phyloP scores from a whole-genome alignment of 257 asterid species.

The Solanum medicagineum region DNA sequence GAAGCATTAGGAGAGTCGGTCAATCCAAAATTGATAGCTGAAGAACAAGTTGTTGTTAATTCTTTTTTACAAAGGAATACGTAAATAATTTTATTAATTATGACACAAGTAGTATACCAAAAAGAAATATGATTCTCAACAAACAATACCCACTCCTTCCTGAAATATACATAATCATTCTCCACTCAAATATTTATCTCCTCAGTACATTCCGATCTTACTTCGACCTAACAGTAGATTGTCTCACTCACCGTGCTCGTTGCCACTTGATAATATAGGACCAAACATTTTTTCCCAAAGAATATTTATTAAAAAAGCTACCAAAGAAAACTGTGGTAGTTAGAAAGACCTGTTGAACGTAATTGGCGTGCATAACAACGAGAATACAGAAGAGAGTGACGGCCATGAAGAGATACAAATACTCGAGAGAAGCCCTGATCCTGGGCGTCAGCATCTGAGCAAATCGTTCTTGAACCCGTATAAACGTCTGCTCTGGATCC shows the following conservation, averaged over 20 bases:
- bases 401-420: slow-evolving; percentile 68
- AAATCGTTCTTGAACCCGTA: slow-evolving; percentile 92
- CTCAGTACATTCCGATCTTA: background rate
- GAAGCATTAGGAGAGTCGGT: background rate
- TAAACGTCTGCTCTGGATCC: slow-evolving; percentile 99
- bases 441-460: slow-evolving; percentile 78
- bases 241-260: background rate
- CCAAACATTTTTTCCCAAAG: background rate
- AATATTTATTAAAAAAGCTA: background rate
- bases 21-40: background rate
- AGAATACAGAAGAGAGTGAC: slow-evolving; percentile 81
- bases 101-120: background rate
- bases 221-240: background rate
- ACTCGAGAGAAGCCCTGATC: slow-evolving; percentile 77
- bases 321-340: background rate
- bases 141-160: background rate
- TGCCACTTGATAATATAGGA: background rate
- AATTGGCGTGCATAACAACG: slow-evolving; percentile 99
- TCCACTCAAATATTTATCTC: background rate
- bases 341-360: slow-evolving; percentile 70
- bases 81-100: background rate
- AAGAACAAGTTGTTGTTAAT: background rate
- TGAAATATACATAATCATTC: background rate
- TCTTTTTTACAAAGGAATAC: background rate
- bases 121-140: background rate